phyloP scores from a whole-genome alignment of 768 basidiomycete species.

The Chalciporus pseudorubinellus region DNA sequence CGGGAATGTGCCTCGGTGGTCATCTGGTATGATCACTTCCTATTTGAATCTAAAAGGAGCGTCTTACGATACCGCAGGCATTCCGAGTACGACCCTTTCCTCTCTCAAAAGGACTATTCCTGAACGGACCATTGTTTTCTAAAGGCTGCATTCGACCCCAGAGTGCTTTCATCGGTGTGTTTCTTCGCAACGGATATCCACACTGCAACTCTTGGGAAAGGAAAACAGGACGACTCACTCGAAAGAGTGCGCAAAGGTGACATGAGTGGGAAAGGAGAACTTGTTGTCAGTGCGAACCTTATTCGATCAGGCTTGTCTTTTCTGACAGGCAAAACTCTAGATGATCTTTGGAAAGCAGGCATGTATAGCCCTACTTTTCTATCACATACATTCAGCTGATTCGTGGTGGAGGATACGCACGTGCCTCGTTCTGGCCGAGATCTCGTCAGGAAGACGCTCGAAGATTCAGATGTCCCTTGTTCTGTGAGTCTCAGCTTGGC shows the following conservation, averaged over 20 bases:
- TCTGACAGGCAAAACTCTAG: conserved; percentile 33
- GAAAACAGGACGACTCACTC: conserved; percentile 81
- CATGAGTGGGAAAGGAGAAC: conserved; percentile 73
- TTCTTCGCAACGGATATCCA: conserved; percentile 97
- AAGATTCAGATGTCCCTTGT: conserved; percentile 69
- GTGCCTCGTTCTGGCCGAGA: conserved; percentile 86
- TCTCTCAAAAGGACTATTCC: neutral
- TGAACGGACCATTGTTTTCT: neutral
- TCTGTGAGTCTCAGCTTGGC: conserved; percentile 52
- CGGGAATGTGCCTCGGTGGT: conserved; percentile 90
- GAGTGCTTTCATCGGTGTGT: conserved; percentile 82
- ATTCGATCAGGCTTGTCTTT: neutral
- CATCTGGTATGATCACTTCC: conserved; percentile 58
- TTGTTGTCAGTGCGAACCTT: conserved; percentile 55
- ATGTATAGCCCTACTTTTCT: conserved; percentile 6
- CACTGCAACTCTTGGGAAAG: conserved; percentile 79
- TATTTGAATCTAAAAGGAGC: neutral
- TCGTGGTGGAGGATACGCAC: conserved; percentile 71
- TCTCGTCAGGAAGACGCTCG: conserved; percentile 77
- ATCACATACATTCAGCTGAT: neutral
- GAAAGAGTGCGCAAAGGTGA: conserved; percentile 71
- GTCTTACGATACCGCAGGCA: conserved; percentile 35
- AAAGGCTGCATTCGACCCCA: conserved; percentile 84
- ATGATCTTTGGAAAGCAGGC: conserved; percentile 97
- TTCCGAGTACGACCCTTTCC: conserved; percentile 42